Percentiles rank a stretch among this genome's conserved stretches.
Evolutionary conservation across 2,329 filamentous ascomycete genomes (phyloP).

Genomic region (Neurospora sp.): DNA sequence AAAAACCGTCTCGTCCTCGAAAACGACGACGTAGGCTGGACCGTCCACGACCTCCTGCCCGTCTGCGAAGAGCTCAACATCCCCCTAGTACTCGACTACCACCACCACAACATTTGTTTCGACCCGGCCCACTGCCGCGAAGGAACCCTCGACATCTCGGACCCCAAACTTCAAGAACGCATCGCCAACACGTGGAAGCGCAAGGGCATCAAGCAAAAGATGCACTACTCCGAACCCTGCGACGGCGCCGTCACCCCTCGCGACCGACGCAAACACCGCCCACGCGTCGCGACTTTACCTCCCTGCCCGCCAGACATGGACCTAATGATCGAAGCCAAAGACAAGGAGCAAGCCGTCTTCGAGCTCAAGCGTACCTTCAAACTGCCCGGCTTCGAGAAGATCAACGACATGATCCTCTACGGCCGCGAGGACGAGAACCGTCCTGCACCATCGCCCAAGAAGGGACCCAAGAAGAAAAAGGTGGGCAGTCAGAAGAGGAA

Average conservation of each 20-base stretch:
- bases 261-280: constrained; percentile 75
- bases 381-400: constrained; percentile 65
- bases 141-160: constrained; percentile 71
- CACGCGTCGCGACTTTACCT: constrained; percentile 68
- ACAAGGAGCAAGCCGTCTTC: constrained; percentile 94
- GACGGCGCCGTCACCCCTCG: constrained; percentile 65
- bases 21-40: constrained; percentile 90
- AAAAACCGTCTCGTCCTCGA: constrained; percentile 80
- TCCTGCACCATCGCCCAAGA: constrained; percentile 33
- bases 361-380: constrained; percentile 85
- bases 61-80: constrained; percentile 92
- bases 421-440: constrained; percentile 67
- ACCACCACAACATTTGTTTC: constrained; percentile 93
- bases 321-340: constrained; percentile 98
- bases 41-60: constrained; percentile 82
- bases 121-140: constrained; percentile 64
- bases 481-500: constrained; percentile 25
- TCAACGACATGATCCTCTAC: constrained; percentile 71
- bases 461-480: constrained; percentile 27
- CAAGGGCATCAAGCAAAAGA: constrained; percentile 84
- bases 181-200: constrained; percentile 77
- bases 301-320: constrained; percentile 80
- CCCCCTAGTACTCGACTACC: constrained; percentile 82
- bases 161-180: constrained; percentile 51
- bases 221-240: constrained; percentile 87